Evolutionary conservation across 176 grass and related monocot species (phyloP), one percentile per base, ranked within the genome.

Genomic region (Dactylis glomerata): DNA sequence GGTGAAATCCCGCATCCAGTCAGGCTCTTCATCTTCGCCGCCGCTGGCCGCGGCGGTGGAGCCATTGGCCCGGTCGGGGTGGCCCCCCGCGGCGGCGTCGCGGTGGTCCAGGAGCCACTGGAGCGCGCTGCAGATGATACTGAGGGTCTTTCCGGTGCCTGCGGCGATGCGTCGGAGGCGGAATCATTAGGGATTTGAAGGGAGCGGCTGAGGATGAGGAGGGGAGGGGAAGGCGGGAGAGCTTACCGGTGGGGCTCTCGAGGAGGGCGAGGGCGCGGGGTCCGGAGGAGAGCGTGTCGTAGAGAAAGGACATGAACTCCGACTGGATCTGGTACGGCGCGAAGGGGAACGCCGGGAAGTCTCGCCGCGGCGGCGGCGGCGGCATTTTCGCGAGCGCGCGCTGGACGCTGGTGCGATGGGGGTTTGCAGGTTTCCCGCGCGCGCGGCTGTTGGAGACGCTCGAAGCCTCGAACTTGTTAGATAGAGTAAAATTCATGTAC

Each of bases 101-200:
- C 89, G 89, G 62, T 86, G 76, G 61, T 98, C 89, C 15, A 93
- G n/a, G 31, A 95, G 88, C 95, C 92, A 98, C 76, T 98, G 92
- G 32, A 95, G 86, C 47, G 89, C 87, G 62, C 95, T 93, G 81
- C 92, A 98, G 56, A 98, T 98, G 88, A 98, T 86, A 85, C 95
- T 98, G 67, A 95, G 95, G 41, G 95, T 98, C 89, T 98, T 98
- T 3, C 92, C 95, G 15, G 95, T 98, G 40, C 95, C 95, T 98
- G 84, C 3, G n/a, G 77, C 9, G 49, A 8, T 22, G 8, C 5
- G 77, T 57, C 34, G 65, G 3, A 42, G 5, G 50, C 22, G 46
- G 12, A 10, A 10, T 16, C 1, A 44, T 82, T 75, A 88, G 54
- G 17, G 9, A 75, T 75, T 61, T 1, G n/a, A 46, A 5, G 8